These are phyloP conservation scores for Microthlaspi erraticum DNA, from an alignment of 345 rosid genomes.

Conservation along the genomic window DNA sequence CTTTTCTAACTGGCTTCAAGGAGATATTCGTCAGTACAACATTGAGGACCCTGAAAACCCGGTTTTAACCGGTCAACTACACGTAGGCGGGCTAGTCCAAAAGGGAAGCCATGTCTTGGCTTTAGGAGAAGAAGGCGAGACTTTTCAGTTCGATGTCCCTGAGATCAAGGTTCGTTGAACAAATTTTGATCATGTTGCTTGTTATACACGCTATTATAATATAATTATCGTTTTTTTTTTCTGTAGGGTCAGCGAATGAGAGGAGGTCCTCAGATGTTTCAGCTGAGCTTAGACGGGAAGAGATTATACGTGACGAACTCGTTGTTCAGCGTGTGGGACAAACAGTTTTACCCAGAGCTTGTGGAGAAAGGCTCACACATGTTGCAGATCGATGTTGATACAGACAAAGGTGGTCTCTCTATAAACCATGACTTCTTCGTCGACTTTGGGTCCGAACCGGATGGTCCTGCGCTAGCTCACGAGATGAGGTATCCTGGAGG, in stretches of 20 bases:
- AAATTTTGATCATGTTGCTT: neutral
- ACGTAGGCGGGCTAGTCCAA: constrained; percentile 75
- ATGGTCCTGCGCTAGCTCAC: constrained; percentile 87
- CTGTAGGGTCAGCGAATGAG: constrained; percentile 66
- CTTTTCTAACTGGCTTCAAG: constrained; percentile 87
- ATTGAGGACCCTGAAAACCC: constrained; percentile 74
- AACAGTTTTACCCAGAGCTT: constrained; percentile 76
- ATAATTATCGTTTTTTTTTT: neutral
- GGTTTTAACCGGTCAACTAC: constrained; percentile 70
- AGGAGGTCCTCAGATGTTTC: constrained; percentile 93
- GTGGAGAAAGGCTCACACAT: constrained; percentile 84
- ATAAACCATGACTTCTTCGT: constrained; percentile 75
- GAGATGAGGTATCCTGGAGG: constrained; percentile 96
- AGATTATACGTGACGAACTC: constrained; percentile 86
- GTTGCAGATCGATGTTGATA: constrained; percentile 79
- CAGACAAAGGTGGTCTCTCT: constrained; percentile 66
- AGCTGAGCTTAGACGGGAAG: constrained; percentile 84
- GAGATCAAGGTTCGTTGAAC: constrained; percentile 57
- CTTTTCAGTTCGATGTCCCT: constrained; percentile 70
- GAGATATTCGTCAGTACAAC: constrained; percentile 84
- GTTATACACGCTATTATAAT: neutral
- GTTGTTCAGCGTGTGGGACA: constrained; percentile 79
- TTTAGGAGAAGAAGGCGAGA: constrained; percentile 60
- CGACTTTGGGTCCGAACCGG: constrained; percentile 77
- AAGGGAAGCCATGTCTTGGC: constrained; percentile 67